These are phyloP conservation scores for Fragilaria crotonensis DNA, from an alignment of 108 stramenopile genomes.

Conservation along the genomic window DNA sequence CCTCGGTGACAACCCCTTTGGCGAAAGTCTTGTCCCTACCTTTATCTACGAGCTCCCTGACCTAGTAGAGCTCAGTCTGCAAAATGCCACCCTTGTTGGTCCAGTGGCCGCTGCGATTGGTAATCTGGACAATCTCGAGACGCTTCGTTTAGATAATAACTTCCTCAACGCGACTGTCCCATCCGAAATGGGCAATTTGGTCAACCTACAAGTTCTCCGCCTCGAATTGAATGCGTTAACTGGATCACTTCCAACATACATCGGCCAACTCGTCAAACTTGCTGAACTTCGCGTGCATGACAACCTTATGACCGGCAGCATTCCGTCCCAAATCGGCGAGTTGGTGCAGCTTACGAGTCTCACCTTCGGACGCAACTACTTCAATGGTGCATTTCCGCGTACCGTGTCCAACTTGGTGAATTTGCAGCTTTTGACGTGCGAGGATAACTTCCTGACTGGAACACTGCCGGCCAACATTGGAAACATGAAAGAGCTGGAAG, in stretches of 20 bases:
- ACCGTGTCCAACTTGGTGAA: slow-evolving; percentile 24
- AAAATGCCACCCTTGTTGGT: neutral
- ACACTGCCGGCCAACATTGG: slow-evolving; percentile 15
- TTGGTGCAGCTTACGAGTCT: slow-evolving; percentile 52
- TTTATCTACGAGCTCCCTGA: slow-evolving; percentile 15
- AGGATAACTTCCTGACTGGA: slow-evolving; percentile 25
- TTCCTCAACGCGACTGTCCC: slow-evolving; percentile 35
- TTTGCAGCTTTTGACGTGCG: slow-evolving; percentile 20
- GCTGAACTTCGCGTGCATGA: neutral
- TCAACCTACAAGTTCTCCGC: slow-evolving; percentile 22
- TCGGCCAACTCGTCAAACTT: slow-evolving; percentile 3
- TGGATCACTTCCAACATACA: slow-evolving; percentile 5
- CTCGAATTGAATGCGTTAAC: slow-evolving; percentile 7
- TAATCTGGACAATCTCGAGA: neutral
- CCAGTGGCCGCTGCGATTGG: neutral
- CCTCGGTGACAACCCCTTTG: slow-evolving; percentile 14
- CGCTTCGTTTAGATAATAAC: slow-evolving; percentile 18
- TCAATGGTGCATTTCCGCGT: slow-evolving; percentile 31
- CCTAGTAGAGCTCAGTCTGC: slow-evolving; percentile 22
- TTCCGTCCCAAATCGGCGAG: slow-evolving; percentile 50
- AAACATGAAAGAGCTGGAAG: neutral
- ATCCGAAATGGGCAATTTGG: slow-evolving; percentile 30
- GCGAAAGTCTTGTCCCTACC: slow-evolving; percentile 16
- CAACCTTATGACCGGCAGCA: slow-evolving; percentile 1
- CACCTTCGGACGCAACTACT: slow-evolving; percentile 22